Base-by-base conservation (phyloP, 1,139 yeast species). In the Geotrichum carabidarum region DNA sequence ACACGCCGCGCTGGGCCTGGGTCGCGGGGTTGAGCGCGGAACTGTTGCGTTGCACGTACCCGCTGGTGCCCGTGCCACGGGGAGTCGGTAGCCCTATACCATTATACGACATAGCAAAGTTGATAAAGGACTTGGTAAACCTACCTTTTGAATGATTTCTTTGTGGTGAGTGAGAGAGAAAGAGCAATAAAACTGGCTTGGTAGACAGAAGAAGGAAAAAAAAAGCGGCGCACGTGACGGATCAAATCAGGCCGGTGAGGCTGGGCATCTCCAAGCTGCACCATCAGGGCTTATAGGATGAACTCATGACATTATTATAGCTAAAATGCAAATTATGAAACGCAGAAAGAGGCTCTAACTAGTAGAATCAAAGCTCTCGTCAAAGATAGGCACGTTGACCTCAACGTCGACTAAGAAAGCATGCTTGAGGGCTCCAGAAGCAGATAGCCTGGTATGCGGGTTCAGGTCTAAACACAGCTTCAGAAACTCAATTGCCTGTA, bases 1-100 rank as follows among this genome's bases (percentile, higher is more conserved):
- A 74, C 42, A 69, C 70, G 14, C 73, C 75, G 2, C 69, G 67
- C 22, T 48, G 42, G 18, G 54, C 32, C 32, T 49, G 52, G 8
- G 27, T 65, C 44, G 60, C 63, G 58, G 50, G 65, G 55, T 61
- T 68, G 50, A 59, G 47, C 12, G 72, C 63, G 0, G 80, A 71
- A 6, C 73, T 59, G 59, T 78, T 84, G 55, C 75, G 72, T 64
- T 83, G 86, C 4, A 86, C 75, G 63, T 78, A 77, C 0, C 94
- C 94, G 44, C 85, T 83, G 1, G 93, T 85, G 0, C 88, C 88
- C 0, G 86, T 74, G 0, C 94, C 94, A 55, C 88, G 71, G 0
- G 86, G 81, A 0, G 84, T 79, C 48, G 75, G 76, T 31, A 84
- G 72, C 0, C 90, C 90, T 50, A 85, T 77, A 17, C 87, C 85